Evolutionary conservation across 2,329 filamentous ascomycete species (phyloP).

Genomic region (Paraconiothyrium brasiliense): DNA sequence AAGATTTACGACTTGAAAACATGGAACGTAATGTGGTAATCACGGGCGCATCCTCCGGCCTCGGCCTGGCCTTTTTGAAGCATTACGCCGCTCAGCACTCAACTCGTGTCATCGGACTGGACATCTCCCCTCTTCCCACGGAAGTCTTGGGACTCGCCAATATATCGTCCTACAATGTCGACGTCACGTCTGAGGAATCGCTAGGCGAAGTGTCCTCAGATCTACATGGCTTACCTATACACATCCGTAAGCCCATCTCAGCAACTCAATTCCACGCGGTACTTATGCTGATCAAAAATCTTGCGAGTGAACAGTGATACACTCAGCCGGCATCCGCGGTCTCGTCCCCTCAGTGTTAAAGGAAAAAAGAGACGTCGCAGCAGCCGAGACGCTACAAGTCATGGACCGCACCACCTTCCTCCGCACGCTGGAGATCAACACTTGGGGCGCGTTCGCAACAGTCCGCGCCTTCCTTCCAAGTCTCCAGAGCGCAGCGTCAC

Average conservation of each 20-base stretch:
- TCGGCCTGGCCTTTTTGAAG: slow-evolving; percentile 71
- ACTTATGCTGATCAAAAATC: neutral
- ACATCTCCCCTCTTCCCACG: slow-evolving; percentile 24
- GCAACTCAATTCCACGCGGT: neutral
- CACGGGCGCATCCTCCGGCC: slow-evolving; percentile 94
- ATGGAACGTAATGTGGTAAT: slow-evolving; percentile 73
- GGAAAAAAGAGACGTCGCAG: slow-evolving; percentile 44
- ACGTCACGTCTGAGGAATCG: slow-evolving; percentile 24
- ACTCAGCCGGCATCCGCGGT: slow-evolving; percentile 57
- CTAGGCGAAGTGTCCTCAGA: slow-evolving; percentile 24
- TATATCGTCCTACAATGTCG: slow-evolving; percentile 20
- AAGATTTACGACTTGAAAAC: neutral
- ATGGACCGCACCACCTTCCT: slow-evolving; percentile 54
- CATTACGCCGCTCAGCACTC: slow-evolving; percentile 32
- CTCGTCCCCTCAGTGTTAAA: slow-evolving; percentile 47
- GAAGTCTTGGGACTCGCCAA: slow-evolving; percentile 2
- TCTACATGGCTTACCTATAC: slow-evolving; percentile 38
- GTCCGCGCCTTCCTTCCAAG: slow-evolving; percentile 50
- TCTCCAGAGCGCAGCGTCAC: slow-evolving; percentile 26
- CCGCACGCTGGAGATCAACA: slow-evolving; percentile 53
- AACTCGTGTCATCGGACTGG: slow-evolving; percentile 32
- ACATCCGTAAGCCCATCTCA: slow-evolving; percentile 28
- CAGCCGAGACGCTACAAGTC: slow-evolving; percentile 52
- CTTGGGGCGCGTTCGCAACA: slow-evolving; percentile 54
- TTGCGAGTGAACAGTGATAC: slow-evolving; percentile 40